These are phyloP conservation scores for Chalaropsis ovoidea DNA, from an alignment of 2,329 filamentous ascomycete species.

Conservation along the genomic window DNA sequence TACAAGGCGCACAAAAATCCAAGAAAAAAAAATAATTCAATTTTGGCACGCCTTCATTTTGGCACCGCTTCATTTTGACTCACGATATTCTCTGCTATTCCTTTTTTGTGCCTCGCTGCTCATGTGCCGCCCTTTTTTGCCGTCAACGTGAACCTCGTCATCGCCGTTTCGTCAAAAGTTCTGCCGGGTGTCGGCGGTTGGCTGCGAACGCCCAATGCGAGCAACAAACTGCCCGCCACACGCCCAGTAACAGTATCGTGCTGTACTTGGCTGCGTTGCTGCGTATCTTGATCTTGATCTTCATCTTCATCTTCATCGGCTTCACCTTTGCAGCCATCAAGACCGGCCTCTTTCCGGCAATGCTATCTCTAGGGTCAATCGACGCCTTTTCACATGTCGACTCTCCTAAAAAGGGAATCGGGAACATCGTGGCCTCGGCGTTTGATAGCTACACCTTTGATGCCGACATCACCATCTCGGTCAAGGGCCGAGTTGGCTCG, in stretches of 20 bases:
- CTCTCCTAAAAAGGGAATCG: constrained; percentile 40
- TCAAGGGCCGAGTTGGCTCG: constrained; percentile 72
- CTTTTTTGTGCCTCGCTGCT: not conserved
- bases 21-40: not conserved
- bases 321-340: not conserved
- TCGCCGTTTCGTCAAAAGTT: not conserved
- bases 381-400: constrained; percentile 30
- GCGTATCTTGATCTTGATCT: too few species aligned
- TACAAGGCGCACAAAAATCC: not conserved
- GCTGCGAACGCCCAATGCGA: not conserved
- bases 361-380: constrained; percentile 4
- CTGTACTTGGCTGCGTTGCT: not conserved
- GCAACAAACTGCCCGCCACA: not conserved
- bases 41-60: not conserved
- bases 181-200: constrained; percentile 2
- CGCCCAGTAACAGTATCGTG: not conserved
- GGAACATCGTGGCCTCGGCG: constrained; percentile 53
- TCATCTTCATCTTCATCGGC: not conserved
- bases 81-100: not conserved
- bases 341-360: not conserved
- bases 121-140: too few species aligned
- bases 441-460: constrained; percentile 84
- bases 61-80: not conserved
- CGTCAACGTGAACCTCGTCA: too few species aligned
- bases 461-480: constrained; percentile 70